Percentiles rank a stretch among this genome's conserved stretches.
phyloP scores from a whole-genome alignment of 371 early-diverging fungal species.

The Mucor sp. region DNA sequence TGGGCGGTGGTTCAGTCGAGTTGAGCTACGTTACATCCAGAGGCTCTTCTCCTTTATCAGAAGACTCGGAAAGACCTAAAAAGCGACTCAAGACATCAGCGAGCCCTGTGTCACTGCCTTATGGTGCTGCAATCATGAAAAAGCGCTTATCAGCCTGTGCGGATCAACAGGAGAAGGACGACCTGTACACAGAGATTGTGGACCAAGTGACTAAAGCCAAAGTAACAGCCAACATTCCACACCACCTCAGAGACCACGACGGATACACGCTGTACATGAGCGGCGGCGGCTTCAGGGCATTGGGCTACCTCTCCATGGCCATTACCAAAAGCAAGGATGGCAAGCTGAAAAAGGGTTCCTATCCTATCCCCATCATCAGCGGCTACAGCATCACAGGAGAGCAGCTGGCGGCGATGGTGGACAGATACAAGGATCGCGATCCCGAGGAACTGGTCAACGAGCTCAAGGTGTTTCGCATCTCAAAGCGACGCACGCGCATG shows the following conservation, averaged over 20 bases:
- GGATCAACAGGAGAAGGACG: neutral
- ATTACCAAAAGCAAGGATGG: neutral
- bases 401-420: constrained; percentile 27
- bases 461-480: constrained; percentile 44
- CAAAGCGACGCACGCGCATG: constrained; percentile 52
- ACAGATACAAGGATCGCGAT: constrained; percentile 25
- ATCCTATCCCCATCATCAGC: constrained; percentile 57
- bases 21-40: constrained; percentile 42
- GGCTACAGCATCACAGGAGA: constrained; percentile 45
- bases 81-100: constrained; percentile 13
- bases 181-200: constrained; percentile 15
- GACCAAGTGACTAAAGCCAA: constrained; percentile 17
- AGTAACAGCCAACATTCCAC: constrained; percentile 14
- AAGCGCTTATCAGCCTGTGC: constrained; percentile 18
- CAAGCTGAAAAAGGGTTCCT: constrained; percentile 11
- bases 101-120: constrained; percentile 50
- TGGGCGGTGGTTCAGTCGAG: constrained; percentile 59
- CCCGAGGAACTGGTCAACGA: constrained; percentile 26
- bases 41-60: constrained; percentile 8
- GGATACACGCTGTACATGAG: constrained; percentile 51
- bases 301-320: constrained; percentile 55
- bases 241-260: constrained; percentile 22
- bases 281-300: constrained; percentile 56
- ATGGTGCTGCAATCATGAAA: constrained; percentile 53
- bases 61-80: constrained; percentile 10